Percentiles rank a stretch among this genome's conserved stretches.
These are phyloP conservation scores for Plasmodium chabaudi DNA, from an alignment of 169 alveolate genomes.

Conservation along the genomic window DNA sequence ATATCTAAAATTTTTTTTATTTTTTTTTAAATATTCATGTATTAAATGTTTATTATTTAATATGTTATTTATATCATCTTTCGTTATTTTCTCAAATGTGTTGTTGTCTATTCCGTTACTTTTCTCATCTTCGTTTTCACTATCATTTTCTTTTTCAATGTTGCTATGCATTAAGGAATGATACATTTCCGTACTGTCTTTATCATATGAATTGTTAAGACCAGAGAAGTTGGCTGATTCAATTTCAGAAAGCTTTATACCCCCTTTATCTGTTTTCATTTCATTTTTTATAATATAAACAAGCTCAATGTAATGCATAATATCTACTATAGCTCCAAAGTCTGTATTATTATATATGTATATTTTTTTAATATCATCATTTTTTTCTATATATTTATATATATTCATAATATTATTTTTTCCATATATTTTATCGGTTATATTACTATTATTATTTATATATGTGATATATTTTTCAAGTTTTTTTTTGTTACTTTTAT, in stretches of 20 bases:
- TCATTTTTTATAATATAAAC: conserved; percentile 4
- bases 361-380: conserved; percentile 13
- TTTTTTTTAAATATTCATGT: neutral
- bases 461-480: conserved; percentile 15
- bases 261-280: neutral
- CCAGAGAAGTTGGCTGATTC: neutral
- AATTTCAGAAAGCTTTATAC: neutral
- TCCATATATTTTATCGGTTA: neutral
- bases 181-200: neutral
- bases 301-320: conserved; percentile 47
- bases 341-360: conserved; percentile 19
- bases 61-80: conserved; percentile 4
- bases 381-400: conserved; percentile 36
- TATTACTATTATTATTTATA: conserved; percentile 2
- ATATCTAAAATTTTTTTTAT: conserved; percentile 7
- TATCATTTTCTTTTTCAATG: neutral
- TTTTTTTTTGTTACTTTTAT: conserved; percentile 1
- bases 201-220: conserved; percentile 9
- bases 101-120: neutral
- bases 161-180: too few relatives aligned
- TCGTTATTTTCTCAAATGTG: conserved; percentile 1
- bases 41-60: conserved; percentile 1
- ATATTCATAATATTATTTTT: conserved; percentile 45
- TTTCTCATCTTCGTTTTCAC: neutral
- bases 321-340: conserved; percentile 7